phyloP scores from a whole-genome alignment of 495 filamentous ascomycete genomes.

The Haplographium delicatum region DNA sequence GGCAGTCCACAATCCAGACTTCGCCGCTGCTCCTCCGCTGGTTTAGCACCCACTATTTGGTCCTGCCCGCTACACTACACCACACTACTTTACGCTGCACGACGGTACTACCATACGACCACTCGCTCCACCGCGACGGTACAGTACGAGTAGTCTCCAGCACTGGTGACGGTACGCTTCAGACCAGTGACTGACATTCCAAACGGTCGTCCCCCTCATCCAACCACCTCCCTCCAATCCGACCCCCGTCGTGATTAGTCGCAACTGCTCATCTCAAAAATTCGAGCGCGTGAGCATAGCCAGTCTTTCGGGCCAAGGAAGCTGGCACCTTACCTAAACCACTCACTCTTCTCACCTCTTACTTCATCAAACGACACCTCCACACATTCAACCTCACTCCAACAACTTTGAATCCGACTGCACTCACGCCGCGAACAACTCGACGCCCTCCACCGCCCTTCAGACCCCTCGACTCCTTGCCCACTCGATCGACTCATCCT shows the following conservation, averaged over 20 bases:
- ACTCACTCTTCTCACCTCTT: constrained; percentile 8
- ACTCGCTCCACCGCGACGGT: background rate
- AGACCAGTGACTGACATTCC: constrained; percentile 8
- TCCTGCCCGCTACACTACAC: no score
- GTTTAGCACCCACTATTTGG: no score
- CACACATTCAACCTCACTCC: constrained; percentile 11
- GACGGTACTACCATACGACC: no score
- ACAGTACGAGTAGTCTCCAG: background rate
- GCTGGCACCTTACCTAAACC: constrained; percentile 19
- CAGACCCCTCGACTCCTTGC: constrained; percentile 7
- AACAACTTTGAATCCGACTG: constrained; percentile 6
- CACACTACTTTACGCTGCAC: no score
- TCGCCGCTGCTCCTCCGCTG: no score
- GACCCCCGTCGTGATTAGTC: constrained; percentile 18
- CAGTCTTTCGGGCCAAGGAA: constrained; percentile 27
- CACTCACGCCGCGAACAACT: constrained; percentile 1
- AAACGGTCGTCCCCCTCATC: constrained; percentile 13
- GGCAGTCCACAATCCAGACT: no score
- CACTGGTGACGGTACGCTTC: background rate
- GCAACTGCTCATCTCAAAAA: constrained; percentile 24
- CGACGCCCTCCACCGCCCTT: constrained; percentile 5
- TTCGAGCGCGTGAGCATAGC: constrained; percentile 27
- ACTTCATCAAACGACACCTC: constrained; percentile 22
- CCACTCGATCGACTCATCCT: background rate
- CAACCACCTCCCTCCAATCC: constrained; percentile 15